Percentiles rank a stretch among this genome's conserved stretches.
Evolutionary conservation across 1,284 basidiomycete genomes (phyloP).

Genomic region (Cutaneotrichosporon cavernicola): DNA sequence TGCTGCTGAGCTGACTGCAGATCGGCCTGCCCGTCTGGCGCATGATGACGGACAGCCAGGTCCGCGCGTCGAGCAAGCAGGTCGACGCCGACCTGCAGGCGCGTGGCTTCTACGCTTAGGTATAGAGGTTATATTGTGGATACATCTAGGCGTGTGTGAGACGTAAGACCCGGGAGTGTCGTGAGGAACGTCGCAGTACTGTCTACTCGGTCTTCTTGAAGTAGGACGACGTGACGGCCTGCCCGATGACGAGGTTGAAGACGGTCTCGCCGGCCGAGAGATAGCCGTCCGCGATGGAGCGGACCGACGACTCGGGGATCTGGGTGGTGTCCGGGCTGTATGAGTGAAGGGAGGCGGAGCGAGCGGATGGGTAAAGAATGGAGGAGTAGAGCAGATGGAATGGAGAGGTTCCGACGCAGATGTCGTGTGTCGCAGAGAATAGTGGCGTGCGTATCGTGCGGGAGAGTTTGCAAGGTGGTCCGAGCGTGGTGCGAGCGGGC

Average conservation of each 20-base stretch:
- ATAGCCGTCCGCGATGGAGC: constrained; percentile 74
- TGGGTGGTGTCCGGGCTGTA: constrained; percentile 65
- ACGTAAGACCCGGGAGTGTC: background rate
- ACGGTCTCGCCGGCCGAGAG: constrained; percentile 82
- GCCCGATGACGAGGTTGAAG: constrained; percentile 76
- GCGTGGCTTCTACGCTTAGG: constrained; percentile 23
- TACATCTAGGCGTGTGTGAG: constrained; percentile 7
- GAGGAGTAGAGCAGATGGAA: background rate
- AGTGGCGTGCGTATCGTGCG: background rate
- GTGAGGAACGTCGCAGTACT: background rate
- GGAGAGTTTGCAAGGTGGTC: too few species aligned
- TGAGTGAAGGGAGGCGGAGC: background rate
- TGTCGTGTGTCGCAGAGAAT: background rate
- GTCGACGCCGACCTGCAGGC: constrained; percentile 32
- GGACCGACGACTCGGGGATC: constrained; percentile 72
- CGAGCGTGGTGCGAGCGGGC: background rate
- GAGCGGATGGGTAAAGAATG: constrained; percentile 5
- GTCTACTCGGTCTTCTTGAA: constrained; percentile 52
- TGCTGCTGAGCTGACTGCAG: constrained; percentile 18
- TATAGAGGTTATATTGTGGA: background rate
- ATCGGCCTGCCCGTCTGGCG: constrained; percentile 54
- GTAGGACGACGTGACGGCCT: constrained; percentile 75
- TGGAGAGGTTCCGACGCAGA: background rate
- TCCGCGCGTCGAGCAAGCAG: constrained; percentile 24
- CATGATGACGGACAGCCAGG: constrained; percentile 38